phyloP scores from a whole-genome alignment of 2,329 filamentous ascomycete genomes.

The Conoideocrella luteorostrata region DNA sequence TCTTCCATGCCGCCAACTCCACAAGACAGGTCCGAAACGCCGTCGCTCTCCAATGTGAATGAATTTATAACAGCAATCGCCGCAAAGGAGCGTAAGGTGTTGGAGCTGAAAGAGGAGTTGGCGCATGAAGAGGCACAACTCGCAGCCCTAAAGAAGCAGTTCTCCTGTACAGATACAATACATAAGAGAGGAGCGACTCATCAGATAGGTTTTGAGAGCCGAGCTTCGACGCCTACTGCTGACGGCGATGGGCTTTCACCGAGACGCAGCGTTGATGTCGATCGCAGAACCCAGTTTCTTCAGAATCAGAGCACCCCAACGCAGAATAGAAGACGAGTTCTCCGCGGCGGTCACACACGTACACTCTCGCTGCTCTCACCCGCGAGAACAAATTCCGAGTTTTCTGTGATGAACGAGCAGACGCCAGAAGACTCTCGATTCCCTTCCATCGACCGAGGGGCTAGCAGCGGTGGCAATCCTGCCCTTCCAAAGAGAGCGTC shows the following conservation, averaged over 20 bases:
- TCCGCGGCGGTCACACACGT: constrained; percentile 59
- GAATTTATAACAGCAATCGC: constrained; percentile 85
- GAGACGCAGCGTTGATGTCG: constrained; percentile 54
- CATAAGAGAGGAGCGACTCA: constrained; percentile 57
- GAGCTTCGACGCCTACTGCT: constrained; percentile 5
- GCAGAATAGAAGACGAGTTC: constrained; percentile 51
- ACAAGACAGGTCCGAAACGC: constrained; percentile 34
- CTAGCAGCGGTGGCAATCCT: constrained; percentile 30
- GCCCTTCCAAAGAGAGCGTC: constrained; percentile 50
- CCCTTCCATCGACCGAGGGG: constrained; percentile 23
- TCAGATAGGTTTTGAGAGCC: constrained; percentile 6
- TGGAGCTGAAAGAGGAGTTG: constrained; percentile 91
- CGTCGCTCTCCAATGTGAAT: constrained; percentile 48
- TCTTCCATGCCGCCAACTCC: constrained; percentile 46
- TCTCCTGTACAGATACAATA: constrained; percentile 68
- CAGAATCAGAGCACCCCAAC: constrained; percentile 38
- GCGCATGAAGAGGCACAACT: constrained; percentile 73
- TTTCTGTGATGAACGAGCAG: constrained; percentile 35
- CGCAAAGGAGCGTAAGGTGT: constrained; percentile 80
- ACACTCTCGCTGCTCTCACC: constrained; percentile 79
- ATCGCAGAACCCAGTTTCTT: constrained; percentile 65
- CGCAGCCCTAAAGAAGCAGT: constrained; percentile 72
- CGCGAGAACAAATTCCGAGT: constrained; percentile 38
- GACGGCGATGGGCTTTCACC: constrained; percentile 26
- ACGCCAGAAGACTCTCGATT: constrained; percentile 20